phyloP scores from a whole-genome alignment of 352 stramenopile species.

The Elongisporangium prolatum region DNA sequence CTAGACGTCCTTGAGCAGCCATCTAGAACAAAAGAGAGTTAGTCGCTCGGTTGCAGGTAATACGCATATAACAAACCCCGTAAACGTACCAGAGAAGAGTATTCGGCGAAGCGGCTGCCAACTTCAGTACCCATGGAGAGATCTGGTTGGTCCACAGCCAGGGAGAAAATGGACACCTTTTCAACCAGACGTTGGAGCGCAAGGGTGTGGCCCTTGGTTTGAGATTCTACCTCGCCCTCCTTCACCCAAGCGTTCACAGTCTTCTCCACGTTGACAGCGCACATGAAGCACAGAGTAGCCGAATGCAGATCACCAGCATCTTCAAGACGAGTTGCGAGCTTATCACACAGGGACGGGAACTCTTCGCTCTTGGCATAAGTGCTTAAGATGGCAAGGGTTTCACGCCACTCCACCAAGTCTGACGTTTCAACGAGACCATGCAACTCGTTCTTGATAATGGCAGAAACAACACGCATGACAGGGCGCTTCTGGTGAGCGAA shows the following conservation, averaged over 20 bases:
- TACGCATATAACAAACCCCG: conserved; percentile 11
- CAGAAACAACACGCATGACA: conserved; percentile 95
- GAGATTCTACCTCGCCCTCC: conserved; percentile 78
- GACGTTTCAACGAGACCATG: conserved; percentile 79
- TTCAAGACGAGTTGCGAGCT: conserved; percentile 91
- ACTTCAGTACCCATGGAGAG: conserved; percentile 87
- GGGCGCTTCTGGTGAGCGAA: conserved; percentile 89
- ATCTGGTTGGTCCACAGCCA: conserved; percentile 79
- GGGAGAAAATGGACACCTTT: conserved; percentile 94
- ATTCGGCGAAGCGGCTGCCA: conserved; percentile 88
- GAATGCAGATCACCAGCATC: conserved; percentile 83
- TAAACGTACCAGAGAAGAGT: conserved; percentile 71
- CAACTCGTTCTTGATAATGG: conserved; percentile 95
- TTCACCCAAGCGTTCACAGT: conserved; percentile 88
- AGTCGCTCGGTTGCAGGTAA: no score
- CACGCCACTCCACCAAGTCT: conserved; percentile 93
- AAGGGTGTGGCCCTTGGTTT: conserved; percentile 58
- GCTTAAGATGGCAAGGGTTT: conserved; percentile 96
- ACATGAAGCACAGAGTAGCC: conserved; percentile 97
- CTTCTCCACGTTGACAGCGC: conserved; percentile 89
- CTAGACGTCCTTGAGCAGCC: conserved; percentile 89
- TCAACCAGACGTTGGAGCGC: conserved; percentile 96
- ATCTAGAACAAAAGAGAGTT: conserved; percentile 41
- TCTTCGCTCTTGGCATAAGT: conserved; percentile 98
- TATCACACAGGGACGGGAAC: conserved; percentile 94